Evolutionary conservation across 2,329 filamentous ascomycete genomes (phyloP), one percentile per base, ranked within the genome.

Genomic region (Diaporthe longicolla): DNA sequence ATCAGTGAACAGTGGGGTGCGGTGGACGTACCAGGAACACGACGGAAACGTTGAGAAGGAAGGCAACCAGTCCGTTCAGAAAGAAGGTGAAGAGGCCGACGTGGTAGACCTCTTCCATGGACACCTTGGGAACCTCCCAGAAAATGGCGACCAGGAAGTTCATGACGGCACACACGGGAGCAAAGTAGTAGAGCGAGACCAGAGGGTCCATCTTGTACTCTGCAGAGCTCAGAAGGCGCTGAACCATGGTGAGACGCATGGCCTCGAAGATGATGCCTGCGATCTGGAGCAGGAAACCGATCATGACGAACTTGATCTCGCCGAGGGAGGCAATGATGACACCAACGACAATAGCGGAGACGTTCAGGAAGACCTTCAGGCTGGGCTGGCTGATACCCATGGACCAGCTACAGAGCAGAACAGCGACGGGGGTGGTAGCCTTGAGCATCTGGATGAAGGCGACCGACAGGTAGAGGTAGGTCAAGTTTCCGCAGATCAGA

Each of bases 361-460:
- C 95, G 82, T 99, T 99, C 82, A 94, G 90, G 79, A 99, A 93
- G 65, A 95, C 93, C 87, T 92, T 95, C 78, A 97, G 83, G 86
- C 95, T 97, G 71, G 95, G 94, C 76, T 94, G 91, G 19, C 94
- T 91, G 69, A 98, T 91, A 74, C 95, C 94, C 80, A 98, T 92
- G 70, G 89, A 87, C 96, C 97, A 98, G 78, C 95, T 94, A 54
- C 94, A 93, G 78, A 98, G 85, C 52, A 99, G 91, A 70, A 98
- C 95, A 71, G 95, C 95, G 74, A 98, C 95, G 21, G 97, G 97
- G 43, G 94, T 98, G 57, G 95, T 98, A 78, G 97, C 97, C 93
- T 98, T 98, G 84, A 98, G 92, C 96, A 98, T 98, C 89, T 98
- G 96, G 81, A 98, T 98, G 84, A 98, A 98, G 75, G 96, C 94